These are phyloP conservation scores for Corymbia citriodora DNA, from an alignment of 441 rosid species.

Conservation along the genomic window DNA sequence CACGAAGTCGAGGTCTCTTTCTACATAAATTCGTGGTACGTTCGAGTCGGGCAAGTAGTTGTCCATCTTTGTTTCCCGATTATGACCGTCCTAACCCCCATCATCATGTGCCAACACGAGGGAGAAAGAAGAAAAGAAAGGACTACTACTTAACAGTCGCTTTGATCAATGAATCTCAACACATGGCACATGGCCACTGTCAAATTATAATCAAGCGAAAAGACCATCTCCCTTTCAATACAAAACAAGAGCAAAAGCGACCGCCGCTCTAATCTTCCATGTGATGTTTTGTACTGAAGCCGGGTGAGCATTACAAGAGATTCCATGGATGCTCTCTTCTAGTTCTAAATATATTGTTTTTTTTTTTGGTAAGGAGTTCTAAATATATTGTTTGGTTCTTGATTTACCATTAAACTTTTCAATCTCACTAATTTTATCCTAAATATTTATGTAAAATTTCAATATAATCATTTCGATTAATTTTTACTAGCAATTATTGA, in stretches of 20 bases:
- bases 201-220: background rate
- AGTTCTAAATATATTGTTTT: background rate
- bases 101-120: background rate
- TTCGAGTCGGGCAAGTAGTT: background rate
- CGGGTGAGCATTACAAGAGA: background rate
- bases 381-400: accelerated
- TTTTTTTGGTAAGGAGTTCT: no score
- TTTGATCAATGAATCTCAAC: background rate
- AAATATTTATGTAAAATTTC: background rate
- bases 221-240: background rate
- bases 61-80: background rate
- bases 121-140: background rate
- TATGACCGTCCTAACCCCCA: background rate
- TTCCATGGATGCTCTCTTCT: background rate
- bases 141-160: background rate
- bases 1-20: background rate
- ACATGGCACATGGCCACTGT: background rate
- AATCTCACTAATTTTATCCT: background rate
- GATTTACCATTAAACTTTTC: accelerated
- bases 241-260: background rate
- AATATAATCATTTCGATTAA: accelerated
- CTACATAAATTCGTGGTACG: background rate
- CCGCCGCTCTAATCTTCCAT: background rate
- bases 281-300: background rate
- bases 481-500: background rate